Evolutionary conservation across 73 alveolate species (phyloP), one percentile per base, ranked within the genome.

Genomic region (Paramecium caudatum): DNA sequence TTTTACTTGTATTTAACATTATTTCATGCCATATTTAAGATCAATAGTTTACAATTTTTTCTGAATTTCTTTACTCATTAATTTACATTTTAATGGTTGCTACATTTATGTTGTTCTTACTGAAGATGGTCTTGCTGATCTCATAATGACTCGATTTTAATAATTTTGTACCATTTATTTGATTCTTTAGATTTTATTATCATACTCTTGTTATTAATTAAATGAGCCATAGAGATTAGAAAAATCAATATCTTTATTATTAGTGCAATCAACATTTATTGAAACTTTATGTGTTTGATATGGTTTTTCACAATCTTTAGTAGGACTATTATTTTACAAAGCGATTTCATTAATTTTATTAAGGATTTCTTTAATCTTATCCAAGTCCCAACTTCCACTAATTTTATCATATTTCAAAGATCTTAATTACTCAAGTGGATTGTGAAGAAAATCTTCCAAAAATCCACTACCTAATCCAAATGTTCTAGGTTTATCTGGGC

Each of bases 341-440:
- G 80, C 80, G 30, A 55, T 37, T 27, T 55, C 80, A 55, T 55
- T 55, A 27, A 55, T 55, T 55, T 55, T 55, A 55, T 55, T 55
- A 4, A 55, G 80, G 30, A 55, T 55, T 43, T 55, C 80, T 55
- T 43, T 55, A 27, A 55, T 55, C 30, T 55, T 55, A 27, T 23
- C 80, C 13, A 55, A 55, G 37, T 55, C 80, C 80, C 80, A 55
- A 55, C 80, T 55, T 37, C 80, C 80, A 43, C 80, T 55, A 27
- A 7, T 55, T 55, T 55, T 55, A 55, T 55, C 80, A 55, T 43
- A 55, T 55, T 55, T 55, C 0, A 55, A 25, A 55, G 80, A 27
- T 10, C 80, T 21, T 2, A 55, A 55, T 43, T 27, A 27, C 30
- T 55, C 80, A 1, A 55, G 30, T 23, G 80, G 80, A 55, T 55